Evolutionary conservation across 1,139 yeast genomes (phyloP), one percentile per base, ranked within the genome.

Genomic region (Suhomyces wounanorum): DNA sequence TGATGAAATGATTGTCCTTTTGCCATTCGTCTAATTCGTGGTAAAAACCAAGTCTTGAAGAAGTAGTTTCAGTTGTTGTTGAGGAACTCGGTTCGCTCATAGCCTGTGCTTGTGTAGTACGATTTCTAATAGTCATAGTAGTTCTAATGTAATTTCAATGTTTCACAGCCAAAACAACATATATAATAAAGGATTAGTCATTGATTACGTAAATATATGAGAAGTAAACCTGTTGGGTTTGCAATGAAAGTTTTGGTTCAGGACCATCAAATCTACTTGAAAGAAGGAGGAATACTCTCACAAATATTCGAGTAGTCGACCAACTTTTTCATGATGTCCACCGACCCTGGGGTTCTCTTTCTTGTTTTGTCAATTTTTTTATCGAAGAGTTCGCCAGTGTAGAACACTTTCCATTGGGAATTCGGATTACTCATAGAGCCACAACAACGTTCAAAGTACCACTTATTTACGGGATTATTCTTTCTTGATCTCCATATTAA

Each of bases 391-490:
- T 72, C 77, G 0, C 92, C 91, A 6, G 87, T 79, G 75, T 84
- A 86, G 62, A 87, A 88, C 54, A 85, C 69, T 57, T 82, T 78
- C 95, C 95, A 87, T 28, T 77, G 75, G 5, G 87, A 75, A 18
- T 72, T 77, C 0, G 78, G 77, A 21, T 75, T 63, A 45, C 81
- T 78, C 52, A 83, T 66, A 25, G 89, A 83, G 0, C 97, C 97
- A 37, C 79, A 75, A 45, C 96, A 87, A 56, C 99, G 77, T 61
- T 94, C 98, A 67, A 92, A 94, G 65, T 94, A 94, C 99, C 99
- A 94, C 61, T 91, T 91, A 70, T 94, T 94, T 4, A 94, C 97
- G 0, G 97, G 97, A 64, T 94, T 94, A 51, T 72, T 79, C 54
- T 81, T 81, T 48, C 96, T 73, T 2, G 97, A 91, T 60, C 99